phyloP scores from a whole-genome alignment of 768 basidiomycete genomes.

The Boletales sp. region DNA sequence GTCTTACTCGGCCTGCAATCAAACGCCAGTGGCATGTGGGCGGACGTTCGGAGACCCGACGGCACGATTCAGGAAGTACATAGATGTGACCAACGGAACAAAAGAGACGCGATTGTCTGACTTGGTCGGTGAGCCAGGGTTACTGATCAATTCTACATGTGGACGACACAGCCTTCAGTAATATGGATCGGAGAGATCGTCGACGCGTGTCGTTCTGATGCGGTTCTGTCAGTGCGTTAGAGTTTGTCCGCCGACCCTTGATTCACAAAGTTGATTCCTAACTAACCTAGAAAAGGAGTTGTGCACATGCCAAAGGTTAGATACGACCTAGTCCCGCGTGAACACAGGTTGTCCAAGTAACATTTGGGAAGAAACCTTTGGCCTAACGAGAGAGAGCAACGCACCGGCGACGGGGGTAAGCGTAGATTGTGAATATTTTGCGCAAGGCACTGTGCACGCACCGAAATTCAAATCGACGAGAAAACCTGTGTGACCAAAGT shows the following conservation, averaged over 20 bases:
- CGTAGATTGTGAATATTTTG: slow-evolving; percentile 2
- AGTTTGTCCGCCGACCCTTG: not conserved
- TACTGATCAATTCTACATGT: too few species aligned
- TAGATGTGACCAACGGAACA: too few species aligned
- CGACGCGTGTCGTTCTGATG: not conserved
- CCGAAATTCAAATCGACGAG: too few species aligned
- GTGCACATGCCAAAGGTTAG: not conserved
- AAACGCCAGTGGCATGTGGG: too few species aligned
- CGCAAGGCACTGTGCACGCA: too few species aligned
- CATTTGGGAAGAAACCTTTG: not conserved
- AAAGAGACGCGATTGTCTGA: too few species aligned
- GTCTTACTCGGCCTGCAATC: too few species aligned
- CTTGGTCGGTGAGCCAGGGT: too few species aligned
- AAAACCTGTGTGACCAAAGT: too few species aligned
- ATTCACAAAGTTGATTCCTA: not conserved
- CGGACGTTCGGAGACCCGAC: too few species aligned
- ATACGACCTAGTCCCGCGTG: slow-evolving; percentile 3
- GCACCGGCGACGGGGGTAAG: not conserved
- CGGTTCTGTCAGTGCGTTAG: not conserved
- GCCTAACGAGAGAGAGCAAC: not conserved
- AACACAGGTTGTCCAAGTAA: not conserved
- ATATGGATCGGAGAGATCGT: not conserved
- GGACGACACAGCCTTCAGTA: not conserved
- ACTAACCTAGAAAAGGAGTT: not conserved
- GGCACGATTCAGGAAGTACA: too few species aligned